phyloP scores from a whole-genome alignment of 352 stramenopile species.

The Globisporangium megalacanthum region DNA sequence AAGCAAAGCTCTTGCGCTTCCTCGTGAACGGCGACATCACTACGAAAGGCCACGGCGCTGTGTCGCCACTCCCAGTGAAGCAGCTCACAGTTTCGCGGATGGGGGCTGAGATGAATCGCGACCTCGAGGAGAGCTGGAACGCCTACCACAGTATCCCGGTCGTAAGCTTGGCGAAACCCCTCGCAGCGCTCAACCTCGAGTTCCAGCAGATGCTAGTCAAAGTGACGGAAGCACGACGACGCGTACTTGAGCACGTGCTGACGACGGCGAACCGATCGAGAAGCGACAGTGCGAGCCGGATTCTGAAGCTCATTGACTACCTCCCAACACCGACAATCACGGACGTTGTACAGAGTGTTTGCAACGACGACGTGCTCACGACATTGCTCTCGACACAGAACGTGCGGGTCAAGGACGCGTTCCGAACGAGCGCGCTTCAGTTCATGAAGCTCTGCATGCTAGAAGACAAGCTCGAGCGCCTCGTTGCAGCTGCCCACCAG shows the following conservation, averaged over 20 bases:
- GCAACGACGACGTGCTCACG: conserved; percentile 24
- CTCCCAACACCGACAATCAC: conserved; percentile 18
- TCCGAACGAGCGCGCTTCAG: conserved; percentile 16
- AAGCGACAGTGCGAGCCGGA: conserved; percentile 6
- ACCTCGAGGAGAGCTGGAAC: conserved; percentile 38
- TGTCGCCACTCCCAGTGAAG: conserved; percentile 19
- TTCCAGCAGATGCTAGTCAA: conserved; percentile 16
- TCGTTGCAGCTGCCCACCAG: conserved; percentile 17
- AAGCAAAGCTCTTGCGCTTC: conserved; percentile 14
- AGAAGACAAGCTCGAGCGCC: conserved; percentile 59
- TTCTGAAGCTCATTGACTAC: conserved; percentile 23
- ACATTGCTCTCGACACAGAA: too few species aligned
- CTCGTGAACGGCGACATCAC: not conserved
- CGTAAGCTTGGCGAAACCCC: conserved; percentile 2
- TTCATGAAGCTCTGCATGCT: conserved; percentile 67
- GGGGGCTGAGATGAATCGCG: conserved; percentile 29
- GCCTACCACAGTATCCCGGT: conserved; percentile 22
- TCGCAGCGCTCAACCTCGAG: not conserved
- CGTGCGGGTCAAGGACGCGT: conserved; percentile 4
- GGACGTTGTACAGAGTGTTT: conserved; percentile 33
- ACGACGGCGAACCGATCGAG: conserved; percentile 1
- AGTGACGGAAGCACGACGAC: conserved; percentile 10
- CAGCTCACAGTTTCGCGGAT: conserved; percentile 18
- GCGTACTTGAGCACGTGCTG: not conserved
- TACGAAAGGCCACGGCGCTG: not conserved